Conservation (phyloP, 2,329 filamentous ascomycete genomes). For the Pestalotiopsis sp. region DNA sequence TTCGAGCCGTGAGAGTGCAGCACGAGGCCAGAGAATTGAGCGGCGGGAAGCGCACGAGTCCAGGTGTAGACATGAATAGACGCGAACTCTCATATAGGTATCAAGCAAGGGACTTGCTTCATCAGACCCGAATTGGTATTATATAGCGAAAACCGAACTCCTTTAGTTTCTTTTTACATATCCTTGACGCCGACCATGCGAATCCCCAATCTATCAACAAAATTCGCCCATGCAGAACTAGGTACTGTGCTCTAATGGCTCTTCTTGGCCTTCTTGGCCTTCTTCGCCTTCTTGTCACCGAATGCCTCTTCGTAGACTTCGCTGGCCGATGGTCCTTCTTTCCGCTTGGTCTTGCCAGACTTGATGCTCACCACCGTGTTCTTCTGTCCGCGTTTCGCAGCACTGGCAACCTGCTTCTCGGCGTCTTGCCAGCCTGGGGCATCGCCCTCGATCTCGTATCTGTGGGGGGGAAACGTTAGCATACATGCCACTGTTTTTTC, state of each 20-base stretch:
- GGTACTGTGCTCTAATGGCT: slow-evolving; percentile 13
- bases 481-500: background rate
- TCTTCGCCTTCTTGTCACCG: slow-evolving; percentile 51
- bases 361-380: slow-evolving; percentile 79
- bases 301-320: slow-evolving; percentile 66
- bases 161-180: slow-evolving; percentile 1
- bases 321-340: slow-evolving; percentile 60
- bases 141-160: slow-evolving; percentile 1
- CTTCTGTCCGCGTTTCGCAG: slow-evolving; percentile 55
- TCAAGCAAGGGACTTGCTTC: background rate
- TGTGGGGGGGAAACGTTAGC: slow-evolving; percentile 29
- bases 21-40: background rate
- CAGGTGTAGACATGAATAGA: no score
- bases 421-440: slow-evolving; percentile 67
- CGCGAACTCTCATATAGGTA: background rate
- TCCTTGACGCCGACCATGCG: slow-evolving; percentile 16
- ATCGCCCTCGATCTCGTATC: slow-evolving; percentile 67
- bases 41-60: background rate
- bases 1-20: background rate
- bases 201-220: slow-evolving; percentile 7
- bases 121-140: background rate
- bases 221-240: background rate
- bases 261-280: slow-evolving; percentile 58
- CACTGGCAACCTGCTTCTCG: slow-evolving; percentile 73
- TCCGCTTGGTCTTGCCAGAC: slow-evolving; percentile 75